Percentiles rank a stretch among this genome's conserved stretches.
Evolutionary conservation across 2,329 filamentous ascomycete species (phyloP).

Genomic region (Bimuria novae-zelandiae): DNA sequence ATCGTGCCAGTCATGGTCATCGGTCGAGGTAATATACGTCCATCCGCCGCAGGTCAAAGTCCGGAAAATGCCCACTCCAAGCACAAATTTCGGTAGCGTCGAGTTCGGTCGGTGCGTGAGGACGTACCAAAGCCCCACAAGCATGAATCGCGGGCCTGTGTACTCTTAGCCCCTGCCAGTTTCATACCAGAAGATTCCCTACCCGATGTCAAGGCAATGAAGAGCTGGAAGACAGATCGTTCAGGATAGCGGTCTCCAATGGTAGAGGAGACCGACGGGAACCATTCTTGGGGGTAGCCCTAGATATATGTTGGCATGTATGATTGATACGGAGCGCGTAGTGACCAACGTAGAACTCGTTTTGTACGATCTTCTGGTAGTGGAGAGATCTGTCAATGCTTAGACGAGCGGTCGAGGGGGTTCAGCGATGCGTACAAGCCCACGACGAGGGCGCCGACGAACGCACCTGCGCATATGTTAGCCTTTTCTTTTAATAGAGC

Average conservation of each 20-base stretch:
- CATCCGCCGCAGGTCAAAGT: conserved; percentile 95
- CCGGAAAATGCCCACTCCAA: conserved; percentile 78
- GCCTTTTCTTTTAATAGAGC: not conserved
- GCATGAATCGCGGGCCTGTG: conserved; percentile 81
- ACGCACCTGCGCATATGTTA: conserved; percentile 65
- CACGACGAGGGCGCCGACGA: conserved; percentile 81
- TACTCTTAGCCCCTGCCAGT: conserved; percentile 14
- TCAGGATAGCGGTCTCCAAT: conserved; percentile 98
- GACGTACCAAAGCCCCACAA: conserved; percentile 91
- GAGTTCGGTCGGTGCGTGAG: conserved; percentile 77
- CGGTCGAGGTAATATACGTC: conserved; percentile 98
- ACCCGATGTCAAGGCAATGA: conserved; percentile 95
- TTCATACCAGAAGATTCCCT: not conserved
- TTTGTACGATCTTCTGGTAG: conserved; percentile 96
- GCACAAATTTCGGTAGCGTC: conserved; percentile 79
- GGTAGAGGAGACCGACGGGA: conserved; percentile 92
- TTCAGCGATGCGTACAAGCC: conserved; percentile 55
- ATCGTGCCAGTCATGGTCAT: conserved; percentile 98
- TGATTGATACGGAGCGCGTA: not conserved
- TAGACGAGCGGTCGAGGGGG: conserved; percentile 20
- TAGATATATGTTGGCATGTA: conserved; percentile 26
- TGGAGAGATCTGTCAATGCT: conserved; percentile 67
- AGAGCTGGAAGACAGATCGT: conserved; percentile 94
- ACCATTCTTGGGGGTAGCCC: conserved; percentile 81
- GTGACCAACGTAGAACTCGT: conserved; percentile 75